Evolutionary conservation across 2,329 filamentous ascomycete species (phyloP), one percentile per base, ranked within the genome.

Genomic region (Cladosporium austrohemisphaericum): DNA sequence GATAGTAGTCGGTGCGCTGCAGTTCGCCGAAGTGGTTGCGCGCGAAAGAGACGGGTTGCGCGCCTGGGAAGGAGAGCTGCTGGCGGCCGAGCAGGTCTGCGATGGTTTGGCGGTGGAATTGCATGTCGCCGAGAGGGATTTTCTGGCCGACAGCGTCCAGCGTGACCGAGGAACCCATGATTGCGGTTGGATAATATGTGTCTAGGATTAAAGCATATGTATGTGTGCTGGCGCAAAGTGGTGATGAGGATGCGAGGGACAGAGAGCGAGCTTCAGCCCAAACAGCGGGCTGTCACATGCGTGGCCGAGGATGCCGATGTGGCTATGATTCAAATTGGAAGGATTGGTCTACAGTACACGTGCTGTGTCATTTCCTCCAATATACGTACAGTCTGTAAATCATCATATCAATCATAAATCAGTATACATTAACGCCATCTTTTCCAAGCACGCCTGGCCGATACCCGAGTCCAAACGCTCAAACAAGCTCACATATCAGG

Each of bases 11-110:
- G 64, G 86, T 77, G 51, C 78, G 77, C 54, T 85, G 82, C 28
- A 98, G 78, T 71, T 94, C 90, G n/a, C 83, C 73, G 8, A 97
- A 71, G 68, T 98, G 93, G 60, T 81, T 77, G 51, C 85, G 78
- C 48, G 87, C 78, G 66, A 98, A 98, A 63, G 88, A 95, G 56
- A 98, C 91, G 11, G 93, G 93, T 68, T 98, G 93, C 44, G 93
- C 92, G 62, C 83, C 93, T 1, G 93, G 91, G 60, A 98, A 98
- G 56, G 72, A 77, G 19, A 73, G 71, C 57, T 80, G 83, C 45
- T 77, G 76, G 59, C 90, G 80, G 14, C 79, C 77, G n/a, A 98
- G 79, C 36, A 96, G 77, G 5, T 76, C 65, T 19, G 59, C 55
- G 18, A 68, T 58, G 18, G 55, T 58, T 5, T 63, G 48, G 18